Conservation (phyloP, 208 protist species). For the Crithidia sp. region DNA sequence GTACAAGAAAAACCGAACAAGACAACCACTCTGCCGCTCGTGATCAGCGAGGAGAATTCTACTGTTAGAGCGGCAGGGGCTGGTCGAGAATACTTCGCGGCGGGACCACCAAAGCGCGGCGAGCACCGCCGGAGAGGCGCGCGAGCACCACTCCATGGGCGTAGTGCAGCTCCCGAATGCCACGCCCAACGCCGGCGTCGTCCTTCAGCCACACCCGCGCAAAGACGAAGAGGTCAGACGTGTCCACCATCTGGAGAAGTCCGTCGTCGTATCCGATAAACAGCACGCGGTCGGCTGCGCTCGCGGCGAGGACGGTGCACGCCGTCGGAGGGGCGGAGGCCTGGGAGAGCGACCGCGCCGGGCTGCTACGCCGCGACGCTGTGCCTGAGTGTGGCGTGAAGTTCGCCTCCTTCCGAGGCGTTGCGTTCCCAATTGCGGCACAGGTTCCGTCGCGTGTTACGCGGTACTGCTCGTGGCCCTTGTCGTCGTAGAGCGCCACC, state of each 20-base stretch:
- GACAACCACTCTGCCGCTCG: background rate
- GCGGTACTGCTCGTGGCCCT: slow-evolving; percentile 19
- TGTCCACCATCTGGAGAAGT: slow-evolving; percentile 82
- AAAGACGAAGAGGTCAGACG: slow-evolving; percentile 63
- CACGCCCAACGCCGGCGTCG: background rate
- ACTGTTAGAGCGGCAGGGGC: background rate
- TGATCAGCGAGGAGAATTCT: background rate
- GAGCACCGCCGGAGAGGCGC: slow-evolving; percentile 4
- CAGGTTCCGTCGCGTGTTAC: slow-evolving; percentile 17
- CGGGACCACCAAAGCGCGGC: slow-evolving; percentile 20
- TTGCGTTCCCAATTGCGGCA: background rate
- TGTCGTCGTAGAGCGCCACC: slow-evolving; percentile 29
- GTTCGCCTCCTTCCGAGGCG: background rate
- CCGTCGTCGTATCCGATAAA: slow-evolving; percentile 71
- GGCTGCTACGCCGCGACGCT: background rate
- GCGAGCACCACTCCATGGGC: slow-evolving; percentile 24
- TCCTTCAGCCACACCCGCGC: slow-evolving; percentile 43
- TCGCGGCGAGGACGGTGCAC: slow-evolving; percentile 32
- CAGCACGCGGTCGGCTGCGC: slow-evolving; percentile 21
- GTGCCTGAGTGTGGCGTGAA: background rate
- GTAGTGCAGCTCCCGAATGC: slow-evolving; percentile 24
- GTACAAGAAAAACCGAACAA: background rate
- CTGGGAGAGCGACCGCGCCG: background rate
- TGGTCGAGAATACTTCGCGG: slow-evolving; percentile 37
- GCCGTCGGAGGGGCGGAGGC: background rate